Percentiles rank a stretch among this genome's conserved stretches.
These are phyloP conservation scores for Plenodomus tracheiphilus DNA, from an alignment of 2,329 filamentous ascomycete genomes.

Conservation along the genomic window DNA sequence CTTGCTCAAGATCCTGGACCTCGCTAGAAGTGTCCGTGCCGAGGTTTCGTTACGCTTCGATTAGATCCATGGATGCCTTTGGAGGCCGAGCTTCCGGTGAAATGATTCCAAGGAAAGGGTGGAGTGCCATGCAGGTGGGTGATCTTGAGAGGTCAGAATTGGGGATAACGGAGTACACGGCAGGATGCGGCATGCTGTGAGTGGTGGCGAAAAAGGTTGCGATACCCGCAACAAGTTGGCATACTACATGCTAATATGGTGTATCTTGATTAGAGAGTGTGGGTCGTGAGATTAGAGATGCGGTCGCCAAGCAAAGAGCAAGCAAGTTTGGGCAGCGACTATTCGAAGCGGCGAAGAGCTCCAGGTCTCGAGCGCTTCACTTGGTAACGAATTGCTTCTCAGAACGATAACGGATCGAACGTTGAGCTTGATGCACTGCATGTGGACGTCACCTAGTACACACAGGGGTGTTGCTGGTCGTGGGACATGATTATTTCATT, in stretches of 20 bases:
- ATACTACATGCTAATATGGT: background rate
- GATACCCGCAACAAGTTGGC: background rate
- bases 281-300: background rate
- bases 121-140: too few species aligned
- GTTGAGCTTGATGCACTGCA: background rate
- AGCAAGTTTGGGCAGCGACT: slow-evolving; percentile 5
- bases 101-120: background rate
- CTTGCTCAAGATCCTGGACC: background rate
- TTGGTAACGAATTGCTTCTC: background rate
- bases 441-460: background rate
- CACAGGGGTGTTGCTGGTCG: background rate
- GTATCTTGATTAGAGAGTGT: background rate
- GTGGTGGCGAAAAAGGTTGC: background rate
- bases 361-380: too few species aligned
- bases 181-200: background rate
- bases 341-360: too few species aligned
- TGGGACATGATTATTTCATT: slow-evolving; percentile 4
- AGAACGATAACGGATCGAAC: background rate
- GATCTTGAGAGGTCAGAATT: too few species aligned
- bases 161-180: background rate
- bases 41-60: background rate
- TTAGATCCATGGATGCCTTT: background rate
- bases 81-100: background rate
- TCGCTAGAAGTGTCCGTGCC: background rate
- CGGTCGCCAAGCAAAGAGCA: slow-evolving; percentile 7